Evolutionary conservation across 306 rosid genomes (phyloP), one percentile per base, ranked within the genome.

Genomic region (Vicia sativa): DNA sequence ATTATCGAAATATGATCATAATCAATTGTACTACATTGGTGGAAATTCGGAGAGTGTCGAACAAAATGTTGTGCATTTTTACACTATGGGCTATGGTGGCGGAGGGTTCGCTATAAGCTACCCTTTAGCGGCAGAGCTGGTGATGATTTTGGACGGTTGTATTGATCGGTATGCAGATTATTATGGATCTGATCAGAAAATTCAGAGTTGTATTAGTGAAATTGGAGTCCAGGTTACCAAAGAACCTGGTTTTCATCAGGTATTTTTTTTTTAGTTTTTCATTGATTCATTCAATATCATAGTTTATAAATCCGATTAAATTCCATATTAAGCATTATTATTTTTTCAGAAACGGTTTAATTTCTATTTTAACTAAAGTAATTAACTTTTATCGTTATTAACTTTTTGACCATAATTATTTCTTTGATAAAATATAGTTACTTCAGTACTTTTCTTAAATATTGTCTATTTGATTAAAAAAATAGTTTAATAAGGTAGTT

Each of bases 161-260:
- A 80, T 87, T 37, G 59, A 88, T 73, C 83, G 96, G 0, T 88
- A 88, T 48, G 39, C 87, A 0, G 8, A 55, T 2, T 80, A 69
- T 7, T 88, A 79, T 56, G 91, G 96, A 15, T 86, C 90, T 12
- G 93, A 88, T 78, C 89, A 82, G 70, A 91, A 80, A 71, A 75
- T 91, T 49, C 96, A 86, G 11, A 85, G 67, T 48, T 91, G 97
- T 23, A 64, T 87, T 38, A 82, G 79, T 13, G 96, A 88, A 55
- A 87, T 91, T 39, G 97, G 96, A 0, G 88, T 88, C 4, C 92
- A 85, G 14, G 1, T 88, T 7, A 85, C 96, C 67, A 87, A 74
- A 66, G 91, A 91, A 60, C 82, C 55, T 7, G 97, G 91, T 1
- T 91, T 91, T 58, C 97, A 91, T 74, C 97, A 88, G 87, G 91